These are phyloP conservation scores for Incumbomyces lentus DNA, from an alignment of 2,329 filamentous ascomycete genomes.

Conservation along the genomic window DNA sequence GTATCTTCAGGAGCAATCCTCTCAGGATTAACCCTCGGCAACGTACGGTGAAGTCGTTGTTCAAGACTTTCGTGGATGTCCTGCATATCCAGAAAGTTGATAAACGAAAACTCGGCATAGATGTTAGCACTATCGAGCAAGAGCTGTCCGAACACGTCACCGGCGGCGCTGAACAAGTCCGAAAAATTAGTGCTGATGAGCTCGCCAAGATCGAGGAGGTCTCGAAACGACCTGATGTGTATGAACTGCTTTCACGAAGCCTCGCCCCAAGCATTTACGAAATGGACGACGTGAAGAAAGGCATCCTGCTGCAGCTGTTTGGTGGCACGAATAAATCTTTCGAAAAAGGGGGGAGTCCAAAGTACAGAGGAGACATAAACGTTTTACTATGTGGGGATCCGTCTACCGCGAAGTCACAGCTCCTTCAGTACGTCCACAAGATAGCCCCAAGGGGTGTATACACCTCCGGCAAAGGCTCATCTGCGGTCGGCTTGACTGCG, in stretches of 20 bases:
- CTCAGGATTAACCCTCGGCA: constrained; percentile 91
- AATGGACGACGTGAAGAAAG: constrained; percentile 98
- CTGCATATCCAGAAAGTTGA: constrained; percentile 95
- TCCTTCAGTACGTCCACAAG: constrained; percentile 91
- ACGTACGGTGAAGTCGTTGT: constrained; percentile 83
- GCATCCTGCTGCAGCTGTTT: constrained; percentile 90
- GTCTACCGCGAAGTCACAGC: constrained; percentile 90
- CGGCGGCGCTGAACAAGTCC: constrained; percentile 68
- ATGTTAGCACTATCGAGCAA: constrained; percentile 76
- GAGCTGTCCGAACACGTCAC: constrained; percentile 63
- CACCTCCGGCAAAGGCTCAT: constrained; percentile 66
- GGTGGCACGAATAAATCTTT: constrained; percentile 98
- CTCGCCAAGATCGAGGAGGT: constrained; percentile 79
- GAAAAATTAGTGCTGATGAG: constrained; percentile 75
- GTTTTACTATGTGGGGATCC: constrained; percentile 93
- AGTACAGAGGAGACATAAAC: constrained; percentile 96
- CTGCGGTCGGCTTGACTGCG: constrained; percentile 66
- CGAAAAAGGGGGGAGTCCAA: constrained; percentile 87
- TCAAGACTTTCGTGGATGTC: constrained; percentile 96
- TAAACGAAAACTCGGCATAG: constrained; percentile 84
- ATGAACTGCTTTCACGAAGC: constrained; percentile 82
- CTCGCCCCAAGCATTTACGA: constrained; percentile 93
- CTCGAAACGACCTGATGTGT: constrained; percentile 72
- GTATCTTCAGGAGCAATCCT: constrained; percentile 90
- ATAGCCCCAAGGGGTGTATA: constrained; percentile 84